Conservation (phyloP, 75 land plant species). For the Pseudotsuga menziesii region DNA sequence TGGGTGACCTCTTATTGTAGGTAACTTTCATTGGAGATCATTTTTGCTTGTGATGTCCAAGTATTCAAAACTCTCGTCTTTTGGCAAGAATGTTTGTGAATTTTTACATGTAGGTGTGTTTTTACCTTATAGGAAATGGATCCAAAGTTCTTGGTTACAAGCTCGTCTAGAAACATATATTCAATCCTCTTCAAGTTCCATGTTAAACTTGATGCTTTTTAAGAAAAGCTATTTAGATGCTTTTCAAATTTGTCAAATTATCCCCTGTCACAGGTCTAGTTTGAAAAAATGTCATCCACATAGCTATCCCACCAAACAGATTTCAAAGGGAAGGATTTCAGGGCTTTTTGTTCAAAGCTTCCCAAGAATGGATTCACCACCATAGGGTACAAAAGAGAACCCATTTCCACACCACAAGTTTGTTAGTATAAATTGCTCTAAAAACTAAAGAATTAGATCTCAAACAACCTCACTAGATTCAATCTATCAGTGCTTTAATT, state of each 20-base stretch:
- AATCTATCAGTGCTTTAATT: no score
- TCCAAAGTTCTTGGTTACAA: background rate
- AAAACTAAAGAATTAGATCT: background rate
- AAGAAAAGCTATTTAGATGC: background rate
- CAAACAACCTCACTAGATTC: no score
- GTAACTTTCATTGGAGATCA: background rate
- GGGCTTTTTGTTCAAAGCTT: background rate
- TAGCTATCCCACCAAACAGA: background rate
- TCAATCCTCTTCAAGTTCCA: background rate
- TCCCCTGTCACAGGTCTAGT: background rate
- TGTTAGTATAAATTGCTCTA: background rate
- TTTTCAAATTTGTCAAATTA: background rate
- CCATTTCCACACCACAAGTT: background rate
- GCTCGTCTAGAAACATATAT: background rate
- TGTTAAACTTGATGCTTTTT: background rate
- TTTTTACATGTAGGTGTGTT: background rate
- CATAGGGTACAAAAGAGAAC: background rate
- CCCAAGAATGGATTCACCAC: background rate
- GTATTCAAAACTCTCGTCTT: background rate
- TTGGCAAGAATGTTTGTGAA: background rate
- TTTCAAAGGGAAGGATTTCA: background rate
- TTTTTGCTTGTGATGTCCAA: background rate
- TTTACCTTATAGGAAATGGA: background rate
- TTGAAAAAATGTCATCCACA: background rate
- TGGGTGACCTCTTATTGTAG: no score